phyloP scores from a whole-genome alignment of 441 rosid species.

The Pelargonium australe region DNA sequence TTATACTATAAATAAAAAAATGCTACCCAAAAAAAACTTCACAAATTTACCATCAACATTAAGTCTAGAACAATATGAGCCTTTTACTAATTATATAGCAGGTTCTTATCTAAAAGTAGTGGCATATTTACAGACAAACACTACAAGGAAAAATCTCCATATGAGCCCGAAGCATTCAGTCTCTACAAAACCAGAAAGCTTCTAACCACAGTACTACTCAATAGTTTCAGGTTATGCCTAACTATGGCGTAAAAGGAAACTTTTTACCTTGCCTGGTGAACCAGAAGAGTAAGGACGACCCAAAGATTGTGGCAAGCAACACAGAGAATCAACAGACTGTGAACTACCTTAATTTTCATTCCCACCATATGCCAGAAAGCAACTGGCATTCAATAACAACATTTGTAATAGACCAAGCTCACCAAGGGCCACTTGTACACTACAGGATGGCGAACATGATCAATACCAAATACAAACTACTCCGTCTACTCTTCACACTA shows the following conservation, averaged over 20 bases:
- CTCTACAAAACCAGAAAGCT: neutral
- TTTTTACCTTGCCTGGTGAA: neutral
- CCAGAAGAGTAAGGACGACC: neutral
- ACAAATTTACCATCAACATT: neutral
- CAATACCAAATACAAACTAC: neutral
- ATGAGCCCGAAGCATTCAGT: neutral
- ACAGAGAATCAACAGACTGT: neutral
- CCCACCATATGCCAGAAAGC: constrained; percentile 3
- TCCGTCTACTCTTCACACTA: neutral
- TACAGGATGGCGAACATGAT: neutral
- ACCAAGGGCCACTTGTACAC: neutral
- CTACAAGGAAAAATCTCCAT: neutral
- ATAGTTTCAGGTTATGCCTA: neutral
- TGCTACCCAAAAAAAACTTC: neutral
- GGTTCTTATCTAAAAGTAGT: neutral
- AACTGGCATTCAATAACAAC: neutral
- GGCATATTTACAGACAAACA: neutral
- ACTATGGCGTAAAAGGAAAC: neutral
- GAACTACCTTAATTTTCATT: neutral
- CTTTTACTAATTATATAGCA: neutral
- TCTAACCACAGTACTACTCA: neutral
- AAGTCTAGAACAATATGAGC: neutral
- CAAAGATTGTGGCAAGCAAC: neutral
- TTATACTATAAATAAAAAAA: no score
- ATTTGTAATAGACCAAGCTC: neutral